These are phyloP conservation scores for Kernera saxatilis DNA, from an alignment of 345 rosid species.

Conservation along the genomic window DNA sequence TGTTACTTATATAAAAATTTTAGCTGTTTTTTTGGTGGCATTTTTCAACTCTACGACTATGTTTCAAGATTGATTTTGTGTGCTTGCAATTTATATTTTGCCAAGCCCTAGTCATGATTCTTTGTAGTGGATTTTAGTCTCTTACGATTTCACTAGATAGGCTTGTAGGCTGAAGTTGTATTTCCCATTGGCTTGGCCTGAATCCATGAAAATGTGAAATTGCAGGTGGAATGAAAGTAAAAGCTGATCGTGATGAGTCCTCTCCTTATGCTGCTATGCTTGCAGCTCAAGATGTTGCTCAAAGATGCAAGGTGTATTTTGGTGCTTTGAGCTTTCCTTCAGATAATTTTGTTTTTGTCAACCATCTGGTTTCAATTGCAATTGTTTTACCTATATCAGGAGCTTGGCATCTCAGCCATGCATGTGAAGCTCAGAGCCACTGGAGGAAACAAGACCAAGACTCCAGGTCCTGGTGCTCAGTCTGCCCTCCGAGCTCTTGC, in stretches of 20 bases:
- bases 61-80: too few relatives aligned
- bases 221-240: constrained; percentile 84
- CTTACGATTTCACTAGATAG: too few relatives aligned
- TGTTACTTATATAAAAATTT: too few relatives aligned
- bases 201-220: neutral
- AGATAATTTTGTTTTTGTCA: neutral
- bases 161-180: too few relatives aligned
- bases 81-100: too few relatives aligned
- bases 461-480: constrained; percentile 86
- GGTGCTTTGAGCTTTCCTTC: neutral
- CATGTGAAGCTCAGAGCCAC: constrained; percentile 74
- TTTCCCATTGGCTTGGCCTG: too few relatives aligned
- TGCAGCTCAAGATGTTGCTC: constrained; percentile 69
- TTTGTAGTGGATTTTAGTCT: too few relatives aligned
- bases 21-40: too few relatives aligned
- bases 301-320: constrained; percentile 51
- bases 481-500: constrained; percentile 75
- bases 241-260: constrained; percentile 74
- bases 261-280: constrained; percentile 79
- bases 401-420: constrained; percentile 67
- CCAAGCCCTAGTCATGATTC: too few relatives aligned
- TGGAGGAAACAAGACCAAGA: constrained; percentile 74
- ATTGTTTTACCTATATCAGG: constrained; percentile 30
- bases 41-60: too few relatives aligned
- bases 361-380: constrained; percentile 32